phyloP scores from a whole-genome alignment of 768 basidiomycete genomes.

The Candolleomyces eurysporus region DNA sequence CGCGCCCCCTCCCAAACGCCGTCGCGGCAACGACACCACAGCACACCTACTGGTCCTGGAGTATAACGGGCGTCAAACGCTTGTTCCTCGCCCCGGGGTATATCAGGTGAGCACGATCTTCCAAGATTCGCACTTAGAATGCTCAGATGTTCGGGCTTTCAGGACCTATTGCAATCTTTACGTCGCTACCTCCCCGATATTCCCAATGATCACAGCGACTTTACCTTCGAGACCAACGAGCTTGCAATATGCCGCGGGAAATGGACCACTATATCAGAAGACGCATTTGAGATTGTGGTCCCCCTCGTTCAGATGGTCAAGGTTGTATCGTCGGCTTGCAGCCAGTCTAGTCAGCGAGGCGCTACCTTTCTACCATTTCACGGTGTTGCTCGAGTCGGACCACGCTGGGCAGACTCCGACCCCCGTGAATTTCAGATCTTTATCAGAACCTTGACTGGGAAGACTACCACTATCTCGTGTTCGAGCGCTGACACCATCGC shows the following conservation, averaged over 20 bases:
- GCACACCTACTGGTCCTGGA: neutral
- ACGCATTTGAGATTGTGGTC: neutral
- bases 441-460: neutral
- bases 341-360: neutral
- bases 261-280: neutral
- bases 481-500: neutral
- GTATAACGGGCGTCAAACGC: neutral
- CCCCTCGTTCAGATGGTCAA: neutral
- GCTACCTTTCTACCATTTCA: no score
- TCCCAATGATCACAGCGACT: neutral
- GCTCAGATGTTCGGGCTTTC: neutral
- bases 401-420: neutral
- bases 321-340: neutral
- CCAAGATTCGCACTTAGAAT: neutral
- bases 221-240: neutral
- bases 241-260: neutral
- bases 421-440: neutral
- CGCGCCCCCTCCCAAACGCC: no score
- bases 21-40: neutral
- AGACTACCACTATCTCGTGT: neutral
- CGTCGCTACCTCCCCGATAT: neutral
- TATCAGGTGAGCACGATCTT: neutral
- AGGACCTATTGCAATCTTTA: neutral
- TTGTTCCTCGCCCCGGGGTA: neutral
- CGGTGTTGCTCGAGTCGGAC: no score